phyloP scores from a whole-genome alignment of 2,329 filamentous ascomycete species.

The Fusarium sp. region DNA sequence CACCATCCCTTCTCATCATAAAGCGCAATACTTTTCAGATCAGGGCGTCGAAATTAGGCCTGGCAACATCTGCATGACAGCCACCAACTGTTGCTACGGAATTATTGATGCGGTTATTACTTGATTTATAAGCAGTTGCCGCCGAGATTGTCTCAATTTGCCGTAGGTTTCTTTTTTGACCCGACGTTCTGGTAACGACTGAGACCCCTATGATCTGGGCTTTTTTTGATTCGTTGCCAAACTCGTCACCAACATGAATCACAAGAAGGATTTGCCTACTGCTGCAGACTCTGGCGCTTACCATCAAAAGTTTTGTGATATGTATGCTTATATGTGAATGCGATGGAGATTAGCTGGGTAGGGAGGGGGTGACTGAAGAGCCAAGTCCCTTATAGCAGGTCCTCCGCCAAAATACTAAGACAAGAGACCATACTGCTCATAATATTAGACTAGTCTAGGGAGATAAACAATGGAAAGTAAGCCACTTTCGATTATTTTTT shows the following conservation, averaged over 20 bases:
- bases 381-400: too few relatives aligned
- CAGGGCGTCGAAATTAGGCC: not conserved
- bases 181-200: not conserved
- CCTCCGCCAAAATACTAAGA: too few relatives aligned
- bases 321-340: not conserved
- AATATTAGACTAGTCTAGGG: too few relatives aligned
- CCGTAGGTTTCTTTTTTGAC: not conserved
- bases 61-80: not conserved
- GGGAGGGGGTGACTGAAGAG: not conserved
- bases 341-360: not conserved
- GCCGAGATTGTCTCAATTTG: not conserved
- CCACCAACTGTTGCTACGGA: not conserved
- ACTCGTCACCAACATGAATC: slow-evolving; percentile 22
- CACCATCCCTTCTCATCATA: not conserved
- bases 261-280: not conserved
- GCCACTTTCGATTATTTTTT: too few relatives aligned
- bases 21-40: not conserved
- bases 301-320: not conserved
- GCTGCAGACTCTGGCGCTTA: slow-evolving; percentile 2
- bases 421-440: too few relatives aligned
- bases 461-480: too few relatives aligned
- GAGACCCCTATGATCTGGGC: not conserved
- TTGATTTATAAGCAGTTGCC: not conserved
- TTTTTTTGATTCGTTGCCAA: slow-evolving; percentile 1
- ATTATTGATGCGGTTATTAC: not conserved